Percentiles rank a stretch among this genome's conserved stretches.
Conservation (phyloP, 2,329 filamentous ascomycete genomes). For the Sarocladium strictum region DNA sequence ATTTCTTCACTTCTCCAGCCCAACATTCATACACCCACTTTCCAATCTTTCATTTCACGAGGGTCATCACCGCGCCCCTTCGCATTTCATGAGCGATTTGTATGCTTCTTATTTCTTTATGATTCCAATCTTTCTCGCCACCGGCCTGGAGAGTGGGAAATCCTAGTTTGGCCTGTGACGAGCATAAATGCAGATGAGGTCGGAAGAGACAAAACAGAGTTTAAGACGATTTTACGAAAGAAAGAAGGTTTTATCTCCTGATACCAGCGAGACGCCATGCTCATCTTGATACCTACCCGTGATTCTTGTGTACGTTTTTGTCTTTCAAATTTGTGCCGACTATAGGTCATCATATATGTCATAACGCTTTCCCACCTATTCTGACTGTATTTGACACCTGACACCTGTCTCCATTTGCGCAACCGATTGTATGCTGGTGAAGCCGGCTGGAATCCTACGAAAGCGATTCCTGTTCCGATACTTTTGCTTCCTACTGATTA, state of each 20-base stretch:
- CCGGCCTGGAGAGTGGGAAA: not conserved
- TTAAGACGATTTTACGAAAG: constrained; percentile 1
- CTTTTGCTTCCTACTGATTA: too few species aligned
- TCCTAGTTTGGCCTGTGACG: not conserved
- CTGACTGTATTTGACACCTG: too few species aligned
- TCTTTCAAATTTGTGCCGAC: not conserved
- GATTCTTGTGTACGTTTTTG: not conserved
- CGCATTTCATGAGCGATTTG: constrained; percentile 8
- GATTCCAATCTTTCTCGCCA: not conserved
- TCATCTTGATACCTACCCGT: not conserved
- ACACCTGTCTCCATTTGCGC: too few species aligned
- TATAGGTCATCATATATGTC: not conserved
- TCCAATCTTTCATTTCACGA: constrained; percentile 2
- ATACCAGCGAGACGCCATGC: not conserved
- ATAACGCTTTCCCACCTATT: not conserved
- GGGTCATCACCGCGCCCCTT: not conserved
- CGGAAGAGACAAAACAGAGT: not conserved
- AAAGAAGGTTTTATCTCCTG: constrained; percentile 6
- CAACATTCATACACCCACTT: not conserved
- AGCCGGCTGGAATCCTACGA: not conserved
- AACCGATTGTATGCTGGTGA: too few species aligned
- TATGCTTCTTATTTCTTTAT: not conserved
- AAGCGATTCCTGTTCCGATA: too few species aligned
- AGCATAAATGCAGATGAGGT: not conserved
- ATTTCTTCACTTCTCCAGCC: not conserved